These are phyloP conservation scores for Fraxinus americana DNA, from an alignment of 257 asterid genomes.

Conservation along the genomic window DNA sequence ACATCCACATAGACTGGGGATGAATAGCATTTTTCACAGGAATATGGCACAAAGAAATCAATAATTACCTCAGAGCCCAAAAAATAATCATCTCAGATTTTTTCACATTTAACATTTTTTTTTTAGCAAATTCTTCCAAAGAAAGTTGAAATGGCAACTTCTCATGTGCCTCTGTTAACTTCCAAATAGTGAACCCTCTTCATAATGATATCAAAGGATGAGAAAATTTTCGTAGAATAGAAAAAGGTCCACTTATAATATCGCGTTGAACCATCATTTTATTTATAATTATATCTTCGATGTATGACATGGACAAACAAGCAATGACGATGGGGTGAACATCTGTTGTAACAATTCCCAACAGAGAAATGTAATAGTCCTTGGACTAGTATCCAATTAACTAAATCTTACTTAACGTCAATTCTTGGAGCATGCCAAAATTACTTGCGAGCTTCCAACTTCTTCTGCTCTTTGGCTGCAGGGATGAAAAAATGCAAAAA, in stretches of 20 bases:
- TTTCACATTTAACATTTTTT: too few relatives aligned
- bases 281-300: neutral
- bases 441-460: slow-evolving; percentile 81
- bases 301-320: neutral
- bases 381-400: neutral
- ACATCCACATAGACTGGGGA: too few relatives aligned
- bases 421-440: slow-evolving; percentile 5
- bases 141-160: too few relatives aligned
- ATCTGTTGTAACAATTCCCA: slow-evolving; percentile 12
- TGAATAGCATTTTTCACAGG: too few relatives aligned
- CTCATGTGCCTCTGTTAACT: too few relatives aligned
- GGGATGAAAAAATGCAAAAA: neutral
- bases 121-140: too few relatives aligned
- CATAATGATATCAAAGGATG: too few relatives aligned
- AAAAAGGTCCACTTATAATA: neutral
- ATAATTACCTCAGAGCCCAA: too few relatives aligned
- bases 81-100: too few relatives aligned
- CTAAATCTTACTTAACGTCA: slow-evolving; percentile 22
- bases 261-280: neutral
- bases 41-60: too few relatives aligned
- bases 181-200: too few relatives aligned
- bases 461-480: slow-evolving; percentile 90
- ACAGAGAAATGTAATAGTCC: slow-evolving; percentile 11
- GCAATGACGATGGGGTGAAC: neutral
- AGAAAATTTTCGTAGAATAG: too few relatives aligned